phyloP scores from a whole-genome alignment of 2,329 filamentous ascomycete genomes.

The Chlorencoelia australis region DNA sequence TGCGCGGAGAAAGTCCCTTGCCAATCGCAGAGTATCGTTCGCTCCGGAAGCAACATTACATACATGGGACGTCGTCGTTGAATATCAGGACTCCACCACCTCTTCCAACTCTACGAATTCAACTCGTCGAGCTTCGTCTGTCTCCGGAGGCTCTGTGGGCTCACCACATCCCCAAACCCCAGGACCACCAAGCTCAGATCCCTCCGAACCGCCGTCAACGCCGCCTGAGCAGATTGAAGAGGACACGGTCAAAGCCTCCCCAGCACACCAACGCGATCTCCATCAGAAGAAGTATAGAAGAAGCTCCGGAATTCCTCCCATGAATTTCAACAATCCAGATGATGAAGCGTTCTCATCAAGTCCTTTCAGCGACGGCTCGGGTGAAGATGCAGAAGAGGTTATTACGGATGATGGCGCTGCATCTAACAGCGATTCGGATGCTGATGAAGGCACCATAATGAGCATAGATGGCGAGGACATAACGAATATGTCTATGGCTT shows the following conservation, averaged over 20 bases:
- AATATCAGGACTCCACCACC: constrained; percentile 81
- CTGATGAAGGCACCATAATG: constrained; percentile 71
- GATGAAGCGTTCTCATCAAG: constrained; percentile 66
- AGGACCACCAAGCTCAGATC: constrained; percentile 32
- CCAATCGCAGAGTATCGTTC: constrained; percentile 90
- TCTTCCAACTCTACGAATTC: constrained; percentile 64
- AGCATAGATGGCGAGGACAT: constrained; percentile 61
- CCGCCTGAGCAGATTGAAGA: constrained; percentile 53
- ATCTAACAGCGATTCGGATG: constrained; percentile 42
- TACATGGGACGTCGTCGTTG: constrained; percentile 83
- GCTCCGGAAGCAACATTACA: constrained; percentile 94
- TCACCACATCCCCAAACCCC: constrained; percentile 19
- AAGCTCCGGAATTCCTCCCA: constrained; percentile 56
- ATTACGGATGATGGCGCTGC: constrained; percentile 37
- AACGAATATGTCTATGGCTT: constrained; percentile 57
- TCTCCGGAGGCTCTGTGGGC: constrained; percentile 15
- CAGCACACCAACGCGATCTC: constrained; percentile 54
- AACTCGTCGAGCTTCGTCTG: constrained; percentile 60
- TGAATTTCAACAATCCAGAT: constrained; percentile 55
- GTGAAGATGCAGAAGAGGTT: constrained; percentile 33
- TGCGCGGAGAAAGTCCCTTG: constrained; percentile 82
- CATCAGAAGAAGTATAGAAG: constrained; percentile 52
- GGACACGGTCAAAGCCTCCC: constrained; percentile 45
- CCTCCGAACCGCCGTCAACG: constrained; percentile 50
- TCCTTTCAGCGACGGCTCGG: constrained; percentile 56